Conservation (phyloP, 176 grass and related monocot genomes). For the Oryza glumipatula region DNA sequence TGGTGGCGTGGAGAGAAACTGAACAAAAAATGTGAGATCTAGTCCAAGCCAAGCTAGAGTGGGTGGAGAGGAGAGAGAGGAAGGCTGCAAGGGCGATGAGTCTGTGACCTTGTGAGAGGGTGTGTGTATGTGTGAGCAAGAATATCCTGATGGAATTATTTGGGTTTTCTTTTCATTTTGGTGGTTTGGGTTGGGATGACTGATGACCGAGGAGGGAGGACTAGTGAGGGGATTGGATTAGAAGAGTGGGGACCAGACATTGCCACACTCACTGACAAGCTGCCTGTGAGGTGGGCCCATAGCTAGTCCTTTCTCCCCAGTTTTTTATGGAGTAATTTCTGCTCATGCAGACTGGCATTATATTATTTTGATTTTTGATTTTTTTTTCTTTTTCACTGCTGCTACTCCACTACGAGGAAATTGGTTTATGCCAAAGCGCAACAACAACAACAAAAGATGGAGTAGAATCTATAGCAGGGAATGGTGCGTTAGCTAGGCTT, state of each 20-base stretch:
- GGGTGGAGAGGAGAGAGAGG: conserved; percentile 38
- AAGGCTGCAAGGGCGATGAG: not conserved
- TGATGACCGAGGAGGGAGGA: not conserved
- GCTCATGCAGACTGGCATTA: not conserved
- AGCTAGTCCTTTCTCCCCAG: not conserved
- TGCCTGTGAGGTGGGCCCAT: conserved; percentile 28
- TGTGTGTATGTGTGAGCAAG: not conserved
- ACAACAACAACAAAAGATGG: not conserved
- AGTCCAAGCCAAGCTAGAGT: conserved; percentile 45
- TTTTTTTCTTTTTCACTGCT: not conserved
- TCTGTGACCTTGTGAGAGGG: not conserved
- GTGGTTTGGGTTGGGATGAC: not conserved
- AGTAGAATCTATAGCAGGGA: not conserved
- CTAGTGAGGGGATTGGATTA: conserved; percentile 32
- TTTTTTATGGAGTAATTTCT: not conserved
- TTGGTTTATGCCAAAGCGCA: not conserved
- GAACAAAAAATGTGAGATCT: conserved; percentile 48
- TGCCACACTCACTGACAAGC: conserved; percentile 45
- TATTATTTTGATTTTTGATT: not conserved
- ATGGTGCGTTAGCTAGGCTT: not conserved
- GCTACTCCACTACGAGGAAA: not conserved
- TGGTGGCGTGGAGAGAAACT: conserved; percentile 4
- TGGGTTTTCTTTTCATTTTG: not conserved
- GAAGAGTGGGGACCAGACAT: conserved; percentile 16
- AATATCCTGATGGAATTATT: conserved; percentile 54